Conservation (phyloP, 2,329 filamentous ascomycete genomes). For the Canariomyces notabilis region DNA sequence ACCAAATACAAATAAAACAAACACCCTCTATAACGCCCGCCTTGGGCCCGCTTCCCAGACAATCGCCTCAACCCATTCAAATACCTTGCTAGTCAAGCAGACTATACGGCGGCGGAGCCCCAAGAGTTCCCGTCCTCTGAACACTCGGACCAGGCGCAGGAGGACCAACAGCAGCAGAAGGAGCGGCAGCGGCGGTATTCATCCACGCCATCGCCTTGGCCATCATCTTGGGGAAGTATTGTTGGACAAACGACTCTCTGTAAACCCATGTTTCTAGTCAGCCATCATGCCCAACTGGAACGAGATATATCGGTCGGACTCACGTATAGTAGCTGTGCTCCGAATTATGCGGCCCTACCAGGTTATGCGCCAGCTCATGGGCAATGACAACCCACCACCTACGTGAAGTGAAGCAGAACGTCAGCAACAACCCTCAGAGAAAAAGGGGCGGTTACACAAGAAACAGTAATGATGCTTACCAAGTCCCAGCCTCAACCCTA, state of each 20-base stretch:
- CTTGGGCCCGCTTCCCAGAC: neutral
- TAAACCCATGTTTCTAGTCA: conserved; percentile 17
- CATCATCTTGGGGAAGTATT: conserved; percentile 71
- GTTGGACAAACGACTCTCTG: conserved; percentile 70
- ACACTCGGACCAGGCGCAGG: neutral
- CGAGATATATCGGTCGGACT: conserved; percentile 28
- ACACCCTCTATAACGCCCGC: too few species aligned
- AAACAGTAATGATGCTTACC: conserved; percentile 41
- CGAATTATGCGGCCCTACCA: conserved; percentile 71
- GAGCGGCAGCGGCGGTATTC: neutral
- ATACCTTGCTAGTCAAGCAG: neutral
- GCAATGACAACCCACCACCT: conserved; percentile 84
- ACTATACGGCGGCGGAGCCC: conserved; percentile 11
- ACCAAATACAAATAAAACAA: neutral
- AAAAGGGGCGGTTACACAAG: too few species aligned
- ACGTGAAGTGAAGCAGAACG: too few species aligned
- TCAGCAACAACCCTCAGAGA: too few species aligned
- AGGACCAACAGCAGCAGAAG: conserved; percentile 1
- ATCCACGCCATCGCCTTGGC: conserved; percentile 42
- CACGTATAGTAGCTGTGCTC: conserved; percentile 79
- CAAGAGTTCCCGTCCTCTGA: neutral
- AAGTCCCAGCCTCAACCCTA: conserved; percentile 65
- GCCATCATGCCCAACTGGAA: neutral
- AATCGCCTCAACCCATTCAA: neutral
- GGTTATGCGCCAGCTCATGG: conserved; percentile 92